Evolutionary conservation across 768 basidiomycete genomes (phyloP).

Genomic region (Kwoniella sp.): DNA sequence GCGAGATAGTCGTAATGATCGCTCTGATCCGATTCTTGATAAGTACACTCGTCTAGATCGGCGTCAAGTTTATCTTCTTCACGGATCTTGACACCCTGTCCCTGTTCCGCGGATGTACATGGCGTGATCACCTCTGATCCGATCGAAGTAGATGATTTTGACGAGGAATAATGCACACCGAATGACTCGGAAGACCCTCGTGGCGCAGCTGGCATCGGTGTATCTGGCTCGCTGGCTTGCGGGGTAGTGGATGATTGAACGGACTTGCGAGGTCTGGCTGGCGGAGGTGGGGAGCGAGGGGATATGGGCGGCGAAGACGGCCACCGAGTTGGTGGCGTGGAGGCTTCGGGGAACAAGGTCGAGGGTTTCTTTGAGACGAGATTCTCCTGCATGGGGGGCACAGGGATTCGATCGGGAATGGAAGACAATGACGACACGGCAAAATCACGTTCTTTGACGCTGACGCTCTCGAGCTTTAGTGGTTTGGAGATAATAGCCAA

Average conservation of each 20-base stretch:
- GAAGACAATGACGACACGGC: neutral
- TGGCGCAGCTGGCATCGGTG: neutral
- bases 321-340: neutral
- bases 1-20: neutral
- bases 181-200: slow-evolving; percentile 26
- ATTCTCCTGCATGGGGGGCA: neutral
- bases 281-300: slow-evolving; percentile 23
- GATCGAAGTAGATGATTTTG: slow-evolving; percentile 19
- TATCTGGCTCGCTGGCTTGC: neutral
- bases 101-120: slow-evolving; percentile 3
- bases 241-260: neutral
- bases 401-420: slow-evolving; percentile 8
- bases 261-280: slow-evolving; percentile 11
- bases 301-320: neutral
- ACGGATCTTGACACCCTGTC: neutral
- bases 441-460: neutral
- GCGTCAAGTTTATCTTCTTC: neutral
- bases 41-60: neutral
- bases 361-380: neutral
- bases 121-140: slow-evolving; percentile 27
- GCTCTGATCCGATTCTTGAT: neutral
- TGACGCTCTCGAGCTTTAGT: neutral
- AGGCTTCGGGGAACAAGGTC: neutral
- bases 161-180: slow-evolving; percentile 20
- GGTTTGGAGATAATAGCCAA: neutral